Evolutionary conservation across 2,329 filamentous ascomycete genomes (phyloP), one percentile per base, ranked within the genome.

Genomic region (Cadophora sp.): DNA sequence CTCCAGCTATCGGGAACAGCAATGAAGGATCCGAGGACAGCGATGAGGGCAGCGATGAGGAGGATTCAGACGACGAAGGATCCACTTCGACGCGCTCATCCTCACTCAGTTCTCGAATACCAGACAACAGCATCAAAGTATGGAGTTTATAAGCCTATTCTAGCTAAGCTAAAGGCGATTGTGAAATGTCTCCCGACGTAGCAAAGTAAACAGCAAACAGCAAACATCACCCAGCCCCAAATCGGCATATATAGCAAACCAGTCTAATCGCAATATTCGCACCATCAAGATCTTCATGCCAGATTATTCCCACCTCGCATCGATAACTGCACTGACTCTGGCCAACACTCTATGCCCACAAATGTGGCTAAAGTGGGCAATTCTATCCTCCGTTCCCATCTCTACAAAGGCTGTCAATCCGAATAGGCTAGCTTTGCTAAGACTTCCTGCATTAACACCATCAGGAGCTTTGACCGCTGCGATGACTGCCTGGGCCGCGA

Each of bases 401-500:
- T 79, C 78, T 1, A 91, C 77, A 71, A 92, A 90, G 1, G 76
- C 79, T 1, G 82, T 77, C 27, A 91, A 73, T 0, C 84, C 86
- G 68, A 77, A 81, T 14, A 73, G 69, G 8, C 68, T 73, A 11
- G 65, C 66, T 66, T 73, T 72, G 36, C 53, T 69, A 16, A 66
- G 64, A 60, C 59, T 65, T 43, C 13, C 24, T 41, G 33, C 58
- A 50, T 71, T 55, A 4, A 68, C 65, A 27, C 64, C 71, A 20
- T 74, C 73, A 7, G 78, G 78, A 7, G 72, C 72, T 70, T 82
- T 82, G 14, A 88, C 66, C n/a, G 77, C 76, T 0, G 79, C 80
- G 41, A 92, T 78, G 1, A 93, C 80, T 11, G 82, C 81, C 75
- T 93, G 91, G 2, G 91, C 91, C 2, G 90, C 91, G 75, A 87